A percentile compares a stretch with the other conserved stretches of the same genome.
These are phyloP conservation scores for Aspergillus texensis DNA, from an alignment of 2,329 filamentous ascomycete species.

Conservation along the genomic window DNA sequence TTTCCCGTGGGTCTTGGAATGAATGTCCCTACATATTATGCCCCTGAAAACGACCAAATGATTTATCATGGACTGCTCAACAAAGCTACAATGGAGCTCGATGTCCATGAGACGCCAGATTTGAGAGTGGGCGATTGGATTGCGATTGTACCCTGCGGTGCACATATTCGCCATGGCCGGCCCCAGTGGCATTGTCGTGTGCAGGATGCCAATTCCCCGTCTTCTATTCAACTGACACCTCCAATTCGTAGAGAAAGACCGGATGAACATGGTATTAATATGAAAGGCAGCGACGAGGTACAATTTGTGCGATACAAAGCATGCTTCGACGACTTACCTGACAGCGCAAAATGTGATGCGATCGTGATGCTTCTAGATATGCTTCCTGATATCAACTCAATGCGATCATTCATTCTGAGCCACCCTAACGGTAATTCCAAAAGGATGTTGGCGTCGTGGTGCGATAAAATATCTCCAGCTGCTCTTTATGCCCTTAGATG, in stretches of 20 bases:
- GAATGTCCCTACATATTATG: slow-evolving; percentile 46
- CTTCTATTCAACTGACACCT: slow-evolving; percentile 43
- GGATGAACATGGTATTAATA: neutral
- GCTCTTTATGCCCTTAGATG: slow-evolving; percentile 73
- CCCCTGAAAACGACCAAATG: no score
- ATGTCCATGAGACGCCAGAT: slow-evolving; percentile 37
- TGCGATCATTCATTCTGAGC: slow-evolving; percentile 48
- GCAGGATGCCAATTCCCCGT: slow-evolving; percentile 47
- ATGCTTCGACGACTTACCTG: slow-evolving; percentile 44
- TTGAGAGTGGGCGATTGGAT: slow-evolving; percentile 59
- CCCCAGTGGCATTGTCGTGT: slow-evolving; percentile 53
- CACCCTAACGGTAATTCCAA: slow-evolving; percentile 19
- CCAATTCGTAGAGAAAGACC: slow-evolving; percentile 21
- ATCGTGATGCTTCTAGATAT: slow-evolving; percentile 42
- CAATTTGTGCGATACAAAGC: slow-evolving; percentile 36
- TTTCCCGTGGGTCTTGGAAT: slow-evolving; percentile 62
- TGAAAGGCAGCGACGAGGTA: slow-evolving; percentile 9
- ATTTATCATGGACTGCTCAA: slow-evolving; percentile 8
- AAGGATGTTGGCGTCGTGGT: slow-evolving; percentile 55
- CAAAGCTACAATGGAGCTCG: slow-evolving; percentile 42
- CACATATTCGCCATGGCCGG: neutral
- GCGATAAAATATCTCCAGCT: slow-evolving; percentile 63
- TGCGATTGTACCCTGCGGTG: slow-evolving; percentile 31
- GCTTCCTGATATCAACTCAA: slow-evolving; percentile 42
- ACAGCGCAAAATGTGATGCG: slow-evolving; percentile 28